Conservation (phyloP, 2,329 filamentous ascomycete genomes). For the Colletotrichum noveboracense region DNA sequence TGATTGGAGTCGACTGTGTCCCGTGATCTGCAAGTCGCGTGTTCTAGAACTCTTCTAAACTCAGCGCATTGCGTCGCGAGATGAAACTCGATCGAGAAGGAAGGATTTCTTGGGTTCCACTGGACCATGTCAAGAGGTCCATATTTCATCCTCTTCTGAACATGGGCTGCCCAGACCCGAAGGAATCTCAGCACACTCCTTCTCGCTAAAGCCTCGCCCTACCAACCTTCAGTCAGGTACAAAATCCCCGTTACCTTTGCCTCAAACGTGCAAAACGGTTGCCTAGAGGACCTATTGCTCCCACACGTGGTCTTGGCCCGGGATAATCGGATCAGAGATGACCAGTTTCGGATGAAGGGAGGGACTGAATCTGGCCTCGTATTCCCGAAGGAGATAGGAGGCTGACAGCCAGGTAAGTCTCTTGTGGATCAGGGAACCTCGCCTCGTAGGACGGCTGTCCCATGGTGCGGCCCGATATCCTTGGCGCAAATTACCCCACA, state of each 20-base stretch:
- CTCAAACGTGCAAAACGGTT: neutral
- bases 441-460: neutral
- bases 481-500: neutral
- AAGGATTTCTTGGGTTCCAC: neutral
- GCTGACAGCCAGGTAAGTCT: neutral
- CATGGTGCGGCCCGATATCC: neutral
- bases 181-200: neutral
- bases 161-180: neutral
- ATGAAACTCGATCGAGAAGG: neutral
- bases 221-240: neutral
- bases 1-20: neutral
- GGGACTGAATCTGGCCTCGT: neutral
- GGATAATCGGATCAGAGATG: neutral
- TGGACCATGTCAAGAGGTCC: neutral
- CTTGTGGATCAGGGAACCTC: neutral
- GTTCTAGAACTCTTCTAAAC: neutral
- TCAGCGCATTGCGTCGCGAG: neutral
- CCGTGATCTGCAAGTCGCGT: neutral
- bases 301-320: neutral
- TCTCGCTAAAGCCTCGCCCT: neutral
- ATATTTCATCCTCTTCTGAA: neutral
- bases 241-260: accelerated
- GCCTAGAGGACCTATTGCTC: neutral
- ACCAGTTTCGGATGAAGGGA: neutral
- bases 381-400: neutral